phyloP scores from a whole-genome alignment of 140 eudicot species.

The Bidens hawaiensis region DNA sequence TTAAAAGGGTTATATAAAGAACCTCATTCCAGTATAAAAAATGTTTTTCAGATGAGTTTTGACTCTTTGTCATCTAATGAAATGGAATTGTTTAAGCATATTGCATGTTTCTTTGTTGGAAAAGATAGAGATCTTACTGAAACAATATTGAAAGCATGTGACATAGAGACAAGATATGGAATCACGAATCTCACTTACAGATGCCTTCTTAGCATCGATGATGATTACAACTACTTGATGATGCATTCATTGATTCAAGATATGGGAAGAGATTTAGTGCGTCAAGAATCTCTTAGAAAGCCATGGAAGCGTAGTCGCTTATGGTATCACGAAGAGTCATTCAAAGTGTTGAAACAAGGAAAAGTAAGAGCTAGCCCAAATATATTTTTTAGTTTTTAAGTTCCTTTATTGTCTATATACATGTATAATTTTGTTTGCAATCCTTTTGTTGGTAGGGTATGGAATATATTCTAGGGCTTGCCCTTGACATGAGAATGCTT shows the following conservation, averaged over 20 bases:
- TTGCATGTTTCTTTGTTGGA: background rate
- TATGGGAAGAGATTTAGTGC: constrained; percentile 3
- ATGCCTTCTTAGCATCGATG: background rate
- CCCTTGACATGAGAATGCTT: background rate
- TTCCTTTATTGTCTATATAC: background rate
- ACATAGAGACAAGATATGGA: background rate
- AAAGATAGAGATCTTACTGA: background rate
- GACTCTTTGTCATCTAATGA: too few relatives aligned
- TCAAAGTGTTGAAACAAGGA: background rate
- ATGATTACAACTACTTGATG: background rate
- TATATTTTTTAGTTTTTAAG: background rate
- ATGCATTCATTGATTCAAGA: background rate
- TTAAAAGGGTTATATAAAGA: too few relatives aligned
- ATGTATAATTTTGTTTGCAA: background rate
- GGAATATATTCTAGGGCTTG: background rate
- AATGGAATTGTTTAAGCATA: background rate
- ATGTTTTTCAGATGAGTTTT: too few relatives aligned
- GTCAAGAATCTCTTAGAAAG: background rate
- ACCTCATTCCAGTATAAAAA: too few relatives aligned
- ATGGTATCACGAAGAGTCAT: constrained; percentile 1
- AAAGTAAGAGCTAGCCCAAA: background rate
- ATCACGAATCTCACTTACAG: background rate
- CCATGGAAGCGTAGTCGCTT: background rate
- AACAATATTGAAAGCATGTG: background rate
- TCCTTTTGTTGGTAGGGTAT: background rate